phyloP scores from a whole-genome alignment of 2,329 filamentous ascomycete genomes.

The Aureobasidium sp. region DNA sequence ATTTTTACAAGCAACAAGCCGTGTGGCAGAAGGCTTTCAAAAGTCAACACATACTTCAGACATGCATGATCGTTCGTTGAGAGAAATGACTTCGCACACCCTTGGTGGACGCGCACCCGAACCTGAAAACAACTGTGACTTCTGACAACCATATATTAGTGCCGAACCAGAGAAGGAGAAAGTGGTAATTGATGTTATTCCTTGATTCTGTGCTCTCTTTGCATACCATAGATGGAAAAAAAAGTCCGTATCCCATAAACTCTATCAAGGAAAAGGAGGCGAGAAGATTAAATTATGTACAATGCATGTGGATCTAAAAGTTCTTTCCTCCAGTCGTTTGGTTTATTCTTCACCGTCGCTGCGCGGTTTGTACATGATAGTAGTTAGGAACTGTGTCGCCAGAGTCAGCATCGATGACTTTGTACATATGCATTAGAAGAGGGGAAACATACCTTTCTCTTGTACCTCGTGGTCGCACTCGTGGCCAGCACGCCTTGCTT shows the following conservation, averaged over 20 bases:
- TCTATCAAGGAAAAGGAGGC: not conserved
- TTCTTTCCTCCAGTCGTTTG: not conserved
- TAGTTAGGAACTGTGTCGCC: conserved; percentile 72
- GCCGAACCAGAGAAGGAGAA: not conserved
- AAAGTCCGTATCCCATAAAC: not conserved
- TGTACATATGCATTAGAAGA: no score
- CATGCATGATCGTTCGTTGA: not conserved
- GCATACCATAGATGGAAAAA: not conserved
- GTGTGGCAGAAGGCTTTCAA: no score
- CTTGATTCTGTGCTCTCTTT: conserved; percentile 3
- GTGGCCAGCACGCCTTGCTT: conserved; percentile 93
- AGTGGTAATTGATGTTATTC: not conserved
- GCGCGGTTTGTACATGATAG: conserved; percentile 93
- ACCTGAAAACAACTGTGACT: not conserved
- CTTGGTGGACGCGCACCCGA: not conserved
- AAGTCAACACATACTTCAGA: no score
- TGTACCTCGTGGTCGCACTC: conserved; percentile 94
- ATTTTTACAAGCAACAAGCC: no score
- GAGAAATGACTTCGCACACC: not conserved
- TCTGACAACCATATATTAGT: not conserved
- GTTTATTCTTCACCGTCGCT: conserved; percentile 29
- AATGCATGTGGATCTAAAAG: not conserved
- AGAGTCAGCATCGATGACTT: not conserved
- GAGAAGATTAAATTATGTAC: conserved; percentile 8
- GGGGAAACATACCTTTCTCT: conserved; percentile 61